These are phyloP conservation scores for Lodderomyces metapsilosis DNA, from an alignment of 1,139 yeast species.

Conservation along the genomic window DNA sequence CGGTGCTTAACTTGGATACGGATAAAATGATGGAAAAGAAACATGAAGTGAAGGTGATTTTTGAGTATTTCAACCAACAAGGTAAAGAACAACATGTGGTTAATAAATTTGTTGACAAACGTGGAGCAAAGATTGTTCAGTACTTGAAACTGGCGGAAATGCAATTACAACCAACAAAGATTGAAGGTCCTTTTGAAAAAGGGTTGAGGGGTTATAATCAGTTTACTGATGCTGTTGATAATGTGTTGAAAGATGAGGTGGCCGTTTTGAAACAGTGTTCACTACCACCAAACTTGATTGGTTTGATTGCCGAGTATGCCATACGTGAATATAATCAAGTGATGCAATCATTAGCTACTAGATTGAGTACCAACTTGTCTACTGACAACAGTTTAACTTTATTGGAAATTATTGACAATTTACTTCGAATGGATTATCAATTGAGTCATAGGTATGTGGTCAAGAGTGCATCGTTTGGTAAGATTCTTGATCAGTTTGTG, in stretches of 20 bases:
- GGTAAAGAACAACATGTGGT: conserved; percentile 23
- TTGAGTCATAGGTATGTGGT: conserved; percentile 13
- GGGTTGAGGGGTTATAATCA: conserved; percentile 59
- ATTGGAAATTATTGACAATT: conserved; percentile 45
- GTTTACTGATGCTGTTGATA: conserved; percentile 53
- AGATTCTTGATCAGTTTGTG: conserved; percentile 19
- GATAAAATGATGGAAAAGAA: conserved; percentile 9
- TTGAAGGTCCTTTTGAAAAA: conserved; percentile 52
- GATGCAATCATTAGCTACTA: conserved; percentile 5
- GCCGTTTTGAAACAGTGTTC: conserved; percentile 33
- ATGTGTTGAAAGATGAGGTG: conserved; percentile 48
- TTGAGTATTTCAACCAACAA: conserved; percentile 42
- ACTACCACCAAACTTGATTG: conserved; percentile 17
- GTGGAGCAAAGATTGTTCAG: conserved; percentile 46
- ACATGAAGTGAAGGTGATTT: conserved; percentile 24
- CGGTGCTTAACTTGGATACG: conserved; percentile 12
- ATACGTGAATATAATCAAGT: conserved; percentile 22
- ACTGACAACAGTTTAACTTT: conserved; percentile 33
- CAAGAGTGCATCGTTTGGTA: conserved; percentile 16
- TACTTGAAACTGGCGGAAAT: conserved; percentile 34
- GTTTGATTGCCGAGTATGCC: conserved; percentile 22
- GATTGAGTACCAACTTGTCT: neutral
- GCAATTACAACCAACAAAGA: conserved; percentile 37
- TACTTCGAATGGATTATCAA: conserved; percentile 22
- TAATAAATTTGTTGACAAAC: conserved; percentile 42